Base-by-base conservation (phyloP, 2,329 filamentous ascomycete genomes). In the Colletotrichum sp. region DNA sequence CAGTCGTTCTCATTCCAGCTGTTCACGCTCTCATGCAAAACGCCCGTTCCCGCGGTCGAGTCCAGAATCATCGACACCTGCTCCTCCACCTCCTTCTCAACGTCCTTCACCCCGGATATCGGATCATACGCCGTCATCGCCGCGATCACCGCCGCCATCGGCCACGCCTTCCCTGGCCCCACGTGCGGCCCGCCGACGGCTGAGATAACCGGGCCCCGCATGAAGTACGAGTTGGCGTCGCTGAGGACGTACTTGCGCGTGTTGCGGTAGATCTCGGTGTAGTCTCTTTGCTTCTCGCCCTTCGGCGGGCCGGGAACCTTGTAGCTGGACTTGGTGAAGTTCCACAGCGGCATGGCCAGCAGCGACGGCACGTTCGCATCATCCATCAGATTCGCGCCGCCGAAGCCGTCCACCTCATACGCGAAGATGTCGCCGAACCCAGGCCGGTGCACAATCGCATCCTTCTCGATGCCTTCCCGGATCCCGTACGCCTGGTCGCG, bases 191-290 rank as follows among this genome's bases (percentile, higher is more conserved):
- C 95, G 9, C 96, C 95, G 71, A 97, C 93, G 3, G 93, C 94
- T 6, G 90, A 91, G 80, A 97, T 94, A 0, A 88, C 89, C 1
- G 87, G 85, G 1, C 94, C 94, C 18, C 87, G 86, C 67, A 94
- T 87, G 79, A 90, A 98, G 83, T 97, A 98, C 0, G 95, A 95
- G 80, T 98, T 98, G 0, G 91, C 91, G 70, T 91, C 90, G 73
- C 91, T 91, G 26, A 97, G 89, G 74, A 97, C 92, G 89, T 96
- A 96, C 71, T 90, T 89, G 71, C 96, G 90, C 0, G 95, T 98
- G 82, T 94, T 95, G 80, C 93, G 90, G 82, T 98, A 98, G 3
- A 94, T 88, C 7, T 88, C 78, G 78, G 96, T 91, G 32, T 90
- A 87, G 28, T 87, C 83, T 13, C 88, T 85, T 1, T 92, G 81